Conservation (phyloP, 2,329 filamentous ascomycete genomes). For the Pseudogymnoascus sp. region DNA sequence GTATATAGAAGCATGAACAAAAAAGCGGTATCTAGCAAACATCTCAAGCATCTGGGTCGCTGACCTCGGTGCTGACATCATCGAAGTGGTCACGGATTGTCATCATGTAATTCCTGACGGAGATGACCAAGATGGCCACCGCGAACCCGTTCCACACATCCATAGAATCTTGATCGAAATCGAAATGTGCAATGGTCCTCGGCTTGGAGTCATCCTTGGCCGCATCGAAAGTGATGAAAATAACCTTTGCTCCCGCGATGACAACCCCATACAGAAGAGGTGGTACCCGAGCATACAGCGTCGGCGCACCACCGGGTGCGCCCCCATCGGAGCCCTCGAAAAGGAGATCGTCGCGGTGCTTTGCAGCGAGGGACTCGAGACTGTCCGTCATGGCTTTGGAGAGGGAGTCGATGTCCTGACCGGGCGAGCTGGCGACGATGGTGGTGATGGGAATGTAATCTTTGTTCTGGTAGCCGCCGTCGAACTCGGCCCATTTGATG, state of each 20-base stretch:
- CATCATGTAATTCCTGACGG: conserved; percentile 23
- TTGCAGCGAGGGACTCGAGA: conserved; percentile 22
- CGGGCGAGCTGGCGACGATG: conserved; percentile 16
- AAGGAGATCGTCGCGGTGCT: conserved; percentile 20
- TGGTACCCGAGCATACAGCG: conserved; percentile 19
- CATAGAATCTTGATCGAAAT: conserved; percentile 22
- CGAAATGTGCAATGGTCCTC: conserved; percentile 22
- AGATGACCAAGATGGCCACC: conserved; percentile 24
- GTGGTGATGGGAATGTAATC: conserved; percentile 25
- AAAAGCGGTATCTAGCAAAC: background rate
- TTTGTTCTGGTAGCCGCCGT: conserved; percentile 24
- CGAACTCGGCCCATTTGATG: conserved; percentile 28
- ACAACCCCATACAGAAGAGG: conserved; percentile 29
- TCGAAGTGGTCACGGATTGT: background rate
- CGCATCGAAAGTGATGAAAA: conserved; percentile 26
- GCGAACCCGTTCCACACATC: conserved; percentile 30
- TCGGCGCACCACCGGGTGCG: conserved; percentile 15
- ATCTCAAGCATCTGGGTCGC: background rate
- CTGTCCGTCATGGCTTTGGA: conserved; percentile 19
- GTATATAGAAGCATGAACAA: background rate
- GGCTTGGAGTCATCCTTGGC: conserved; percentile 19
- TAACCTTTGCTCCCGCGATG: conserved; percentile 20
- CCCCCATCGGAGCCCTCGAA: conserved; percentile 4
- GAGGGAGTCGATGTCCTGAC: conserved; percentile 16
- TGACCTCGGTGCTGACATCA: background rate